phyloP scores from a whole-genome alignment of 2,329 filamentous ascomycete species.

The Hypoxylon sp. region DNA sequence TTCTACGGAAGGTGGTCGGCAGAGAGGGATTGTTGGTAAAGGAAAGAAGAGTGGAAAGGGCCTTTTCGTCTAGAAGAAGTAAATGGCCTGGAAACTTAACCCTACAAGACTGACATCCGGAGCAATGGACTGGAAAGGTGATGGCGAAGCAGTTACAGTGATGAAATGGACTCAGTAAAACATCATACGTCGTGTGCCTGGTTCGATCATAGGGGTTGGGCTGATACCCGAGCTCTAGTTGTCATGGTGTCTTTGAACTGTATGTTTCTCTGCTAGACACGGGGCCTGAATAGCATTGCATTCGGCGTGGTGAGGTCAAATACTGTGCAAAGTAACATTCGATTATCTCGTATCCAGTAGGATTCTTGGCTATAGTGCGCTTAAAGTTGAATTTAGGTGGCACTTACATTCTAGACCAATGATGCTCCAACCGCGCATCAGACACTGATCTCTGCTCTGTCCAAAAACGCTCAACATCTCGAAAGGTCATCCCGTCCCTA shows the following conservation, averaged over 20 bases:
- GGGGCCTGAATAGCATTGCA: constrained; percentile 5
- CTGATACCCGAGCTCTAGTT: constrained; percentile 1
- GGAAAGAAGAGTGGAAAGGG: constrained; percentile 26
- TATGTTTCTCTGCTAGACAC: background rate
- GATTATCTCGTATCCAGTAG: background rate
- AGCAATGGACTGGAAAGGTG: background rate
- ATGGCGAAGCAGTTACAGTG: background rate
- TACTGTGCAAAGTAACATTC: background rate
- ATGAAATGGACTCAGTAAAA: background rate
- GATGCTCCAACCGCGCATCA: background rate
- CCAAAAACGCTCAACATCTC: constrained; percentile 8
- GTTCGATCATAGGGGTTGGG: background rate
- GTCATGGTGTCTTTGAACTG: background rate
- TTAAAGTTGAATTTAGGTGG: background rate
- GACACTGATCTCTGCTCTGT: constrained; percentile 8
- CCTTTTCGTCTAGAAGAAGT: constrained; percentile 11
- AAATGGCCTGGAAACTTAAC: background rate
- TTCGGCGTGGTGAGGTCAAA: background rate
- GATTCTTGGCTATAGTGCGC: background rate
- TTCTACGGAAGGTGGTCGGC: constrained; percentile 18
- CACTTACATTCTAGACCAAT: constrained; percentile 25
- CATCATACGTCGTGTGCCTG: background rate
- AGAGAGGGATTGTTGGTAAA: constrained; percentile 14
- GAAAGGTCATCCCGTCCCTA: constrained; percentile 15
- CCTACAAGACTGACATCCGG: background rate